Evolutionary conservation across 1,139 yeast species (phyloP), one percentile per base, ranked within the genome.

Genomic region (Magnusiomyces magnusii): DNA sequence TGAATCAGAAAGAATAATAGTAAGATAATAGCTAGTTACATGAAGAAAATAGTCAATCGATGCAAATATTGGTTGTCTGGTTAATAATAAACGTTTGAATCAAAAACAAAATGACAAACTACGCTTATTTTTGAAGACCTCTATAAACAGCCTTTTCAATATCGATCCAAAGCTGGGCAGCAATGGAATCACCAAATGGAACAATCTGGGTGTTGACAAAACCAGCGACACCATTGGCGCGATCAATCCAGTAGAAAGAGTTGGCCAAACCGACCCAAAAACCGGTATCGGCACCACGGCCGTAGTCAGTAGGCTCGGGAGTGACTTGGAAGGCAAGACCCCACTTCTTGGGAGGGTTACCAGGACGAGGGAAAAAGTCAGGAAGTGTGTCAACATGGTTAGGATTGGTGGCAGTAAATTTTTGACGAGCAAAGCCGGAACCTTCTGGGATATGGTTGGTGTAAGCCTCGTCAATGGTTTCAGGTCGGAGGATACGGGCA

Each of bases 211-310:
- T 65, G 21, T 72, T 80, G 72, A 77, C 76, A 53, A 77, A 70
- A 0, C 81, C 82, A 1, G 75, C 81, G 47, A 78, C 65, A 21
- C 73, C 70, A 2, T 76, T 61, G 60, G 76, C 79, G 53, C 73
- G 65, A 61, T 79, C 83, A 23, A 78, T 68, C 82, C 82, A 79
- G 65, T 70, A 79, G 65, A 66, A 76, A 51, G 78, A 69, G 62
- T 78, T 79, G 25, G 78, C 79, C 57, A 78, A 66, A 0, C 82
- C 82, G 47, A 74, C 69, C 82, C 83, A 79, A 63, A 73, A 75
- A 23, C 75, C 62, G 3, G 77, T 64, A 0, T 77, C 76, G n/a
- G 65, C 63, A 0, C 79, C 76, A 61, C 81, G 68, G 1, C 82
- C 82, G 0, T 77, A 72, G 0, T 74, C 71, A 24, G 72, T 59